phyloP scores from a whole-genome alignment of 2,329 filamentous ascomycete species.

The Aphanocladium album region DNA sequence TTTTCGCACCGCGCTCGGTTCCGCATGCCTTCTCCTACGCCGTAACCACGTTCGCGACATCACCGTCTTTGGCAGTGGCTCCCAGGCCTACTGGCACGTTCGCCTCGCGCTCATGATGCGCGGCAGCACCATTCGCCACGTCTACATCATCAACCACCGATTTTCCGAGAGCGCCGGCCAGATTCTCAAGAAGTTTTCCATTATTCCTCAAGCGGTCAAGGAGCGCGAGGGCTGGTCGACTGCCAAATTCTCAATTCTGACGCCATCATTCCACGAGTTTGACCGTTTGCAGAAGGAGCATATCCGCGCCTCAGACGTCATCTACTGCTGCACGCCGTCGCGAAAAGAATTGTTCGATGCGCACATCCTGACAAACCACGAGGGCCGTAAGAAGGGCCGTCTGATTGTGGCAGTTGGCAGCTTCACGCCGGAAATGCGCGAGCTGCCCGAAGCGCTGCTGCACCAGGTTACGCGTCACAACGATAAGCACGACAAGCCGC shows the following conservation, averaged over 20 bases:
- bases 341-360: constrained; percentile 69
- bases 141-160: constrained; percentile 77
- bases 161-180: constrained; percentile 54
- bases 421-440: constrained; percentile 68
- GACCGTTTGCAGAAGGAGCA: constrained; percentile 63
- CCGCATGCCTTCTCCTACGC: constrained; percentile 58
- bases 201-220: constrained; percentile 39
- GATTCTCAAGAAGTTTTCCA: constrained; percentile 45
- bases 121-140: constrained; percentile 64
- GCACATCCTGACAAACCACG: constrained; percentile 64
- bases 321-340: constrained; percentile 85
- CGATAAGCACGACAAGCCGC: constrained; percentile 35
- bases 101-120: constrained; percentile 74
- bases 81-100: constrained; percentile 93
- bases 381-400: constrained; percentile 64
- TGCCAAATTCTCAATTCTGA: constrained; percentile 64
- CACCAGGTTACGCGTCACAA: constrained; percentile 52
- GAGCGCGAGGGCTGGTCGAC: constrained; percentile 56
- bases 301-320: constrained; percentile 67
- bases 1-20: constrained; percentile 72
- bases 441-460: constrained; percentile 74
- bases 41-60: constrained; percentile 69
- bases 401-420: constrained; percentile 70
- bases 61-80: constrained; percentile 80
- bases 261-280: constrained; percentile 65